A percentile compares a stretch with the other conserved stretches of the same genome.
These are phyloP conservation scores for Leptographium radiaticola DNA, from an alignment of 2,329 filamentous ascomycete species.

Conservation along the genomic window DNA sequence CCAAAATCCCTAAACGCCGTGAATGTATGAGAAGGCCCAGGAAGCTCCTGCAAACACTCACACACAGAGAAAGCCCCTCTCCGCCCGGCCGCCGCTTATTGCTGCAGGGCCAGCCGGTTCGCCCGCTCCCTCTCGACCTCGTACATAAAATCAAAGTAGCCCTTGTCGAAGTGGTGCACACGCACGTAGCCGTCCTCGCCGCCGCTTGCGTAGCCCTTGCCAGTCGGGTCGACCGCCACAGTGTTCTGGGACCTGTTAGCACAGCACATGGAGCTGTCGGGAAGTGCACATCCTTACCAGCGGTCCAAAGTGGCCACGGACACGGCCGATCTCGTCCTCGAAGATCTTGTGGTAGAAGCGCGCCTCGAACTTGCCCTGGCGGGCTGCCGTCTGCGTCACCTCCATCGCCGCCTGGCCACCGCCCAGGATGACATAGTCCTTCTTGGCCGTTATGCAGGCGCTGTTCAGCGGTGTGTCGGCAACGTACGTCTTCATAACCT, in stretches of 20 bases:
- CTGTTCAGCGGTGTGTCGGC: constrained; percentile 95
- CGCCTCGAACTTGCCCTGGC: constrained; percentile 98
- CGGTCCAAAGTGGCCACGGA: constrained; percentile 92
- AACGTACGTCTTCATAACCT: constrained; percentile 82
- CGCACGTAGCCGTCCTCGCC: constrained; percentile 98
- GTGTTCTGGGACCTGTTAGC: constrained; percentile 49
- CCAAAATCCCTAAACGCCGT: constrained; percentile 2
- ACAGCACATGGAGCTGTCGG: neutral
- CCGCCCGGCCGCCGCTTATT: constrained; percentile 1
- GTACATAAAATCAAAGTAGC: constrained; percentile 97
- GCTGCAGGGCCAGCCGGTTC: constrained; percentile 25
- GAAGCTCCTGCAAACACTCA: neutral
- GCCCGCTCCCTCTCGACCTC: constrained; percentile 84
- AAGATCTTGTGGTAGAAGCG: constrained; percentile 99
- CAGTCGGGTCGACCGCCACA: constrained; percentile 82
- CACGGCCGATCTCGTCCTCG: constrained; percentile 95
- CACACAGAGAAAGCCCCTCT: neutral
- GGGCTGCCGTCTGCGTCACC: constrained; percentile 83
- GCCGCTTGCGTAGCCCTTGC: constrained; percentile 85
- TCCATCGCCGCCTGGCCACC: constrained; percentile 99
- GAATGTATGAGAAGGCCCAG: neutral
- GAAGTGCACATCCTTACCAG: constrained; percentile 31
- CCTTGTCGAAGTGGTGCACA: constrained; percentile 96
- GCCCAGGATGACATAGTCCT: constrained; percentile 94
- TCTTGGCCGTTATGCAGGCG: constrained; percentile 84